Conservation (phyloP, 192 early-diverging fungal species). For the Paraglomus occultum region DNA sequence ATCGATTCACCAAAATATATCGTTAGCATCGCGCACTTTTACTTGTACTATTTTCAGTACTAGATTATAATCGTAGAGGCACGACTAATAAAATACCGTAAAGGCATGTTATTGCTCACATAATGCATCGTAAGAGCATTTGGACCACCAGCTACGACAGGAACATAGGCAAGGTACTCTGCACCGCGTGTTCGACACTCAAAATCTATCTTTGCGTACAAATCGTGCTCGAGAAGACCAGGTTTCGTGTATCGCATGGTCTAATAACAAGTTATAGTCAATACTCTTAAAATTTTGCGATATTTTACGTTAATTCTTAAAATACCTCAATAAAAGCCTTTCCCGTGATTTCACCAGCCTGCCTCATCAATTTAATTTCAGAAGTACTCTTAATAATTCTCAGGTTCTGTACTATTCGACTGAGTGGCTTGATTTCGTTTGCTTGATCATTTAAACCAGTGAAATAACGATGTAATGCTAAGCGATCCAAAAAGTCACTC, state of each 20-base stretch:
- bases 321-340: slow-evolving; percentile 71
- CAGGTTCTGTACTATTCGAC: slow-evolving; percentile 67
- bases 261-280: slow-evolving; percentile 21
- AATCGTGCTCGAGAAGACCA: slow-evolving; percentile 65
- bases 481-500: not conserved
- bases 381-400: slow-evolving; percentile 74
- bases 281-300: not conserved
- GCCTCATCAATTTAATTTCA: slow-evolving; percentile 78
- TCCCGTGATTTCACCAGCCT: slow-evolving; percentile 73
- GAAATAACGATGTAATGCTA: not conserved
- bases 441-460: not conserved
- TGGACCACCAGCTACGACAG: slow-evolving; percentile 89
- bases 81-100: slow-evolving; percentile 40
- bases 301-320: not conserved
- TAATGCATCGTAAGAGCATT: slow-evolving; percentile 96
- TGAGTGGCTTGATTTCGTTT: slow-evolving; percentile 43
- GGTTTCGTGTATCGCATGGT: slow-evolving; percentile 76
- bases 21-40: not conserved
- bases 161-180: slow-evolving; percentile 83
- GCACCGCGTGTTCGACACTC: slow-evolving; percentile 61
- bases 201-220: slow-evolving; percentile 77
- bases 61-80: not conserved
- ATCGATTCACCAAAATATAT: not conserved
- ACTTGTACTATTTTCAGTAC: not conserved
- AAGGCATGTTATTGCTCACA: slow-evolving; percentile 76